Evolutionary conservation across 768 basidiomycete species (phyloP).

Genomic region (Termitomyces sp.): DNA sequence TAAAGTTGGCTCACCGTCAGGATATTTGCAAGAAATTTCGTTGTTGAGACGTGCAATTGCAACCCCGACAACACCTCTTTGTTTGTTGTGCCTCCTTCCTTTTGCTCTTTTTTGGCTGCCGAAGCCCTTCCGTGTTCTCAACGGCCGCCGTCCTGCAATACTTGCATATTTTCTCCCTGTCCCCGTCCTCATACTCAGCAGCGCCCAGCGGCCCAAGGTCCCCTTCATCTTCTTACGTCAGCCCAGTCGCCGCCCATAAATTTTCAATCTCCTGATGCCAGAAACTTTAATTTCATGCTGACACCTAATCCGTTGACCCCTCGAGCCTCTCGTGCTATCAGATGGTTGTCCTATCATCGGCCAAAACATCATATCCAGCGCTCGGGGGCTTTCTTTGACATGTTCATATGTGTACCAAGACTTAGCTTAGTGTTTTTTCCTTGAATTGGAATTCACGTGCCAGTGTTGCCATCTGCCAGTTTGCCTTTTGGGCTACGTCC

Average conservation of each 20-base stretch:
- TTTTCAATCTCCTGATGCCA: slow-evolving; percentile 10
- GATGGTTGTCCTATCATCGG: neutral
- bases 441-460: neutral
- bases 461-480: neutral
- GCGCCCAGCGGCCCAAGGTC: neutral
- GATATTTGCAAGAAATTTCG: slow-evolving; percentile 52
- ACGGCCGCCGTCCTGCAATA: neutral
- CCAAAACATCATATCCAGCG: neutral
- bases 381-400: slow-evolving; percentile 6
- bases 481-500: neutral
- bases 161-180: neutral
- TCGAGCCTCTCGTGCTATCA: neutral
- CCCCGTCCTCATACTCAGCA: neutral
- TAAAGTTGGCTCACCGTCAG: slow-evolving; percentile 72
- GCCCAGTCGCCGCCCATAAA: slow-evolving; percentile 17
- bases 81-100: slow-evolving; percentile 23
- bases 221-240: slow-evolving; percentile 14
- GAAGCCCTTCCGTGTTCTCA: neutral
- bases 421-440: neutral
- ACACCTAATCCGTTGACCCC: neutral
- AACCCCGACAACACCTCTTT: slow-evolving; percentile 33
- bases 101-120: slow-evolving; percentile 4
- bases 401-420: slow-evolving; percentile 1
- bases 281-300: neutral
- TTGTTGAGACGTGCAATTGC: slow-evolving; percentile 29